Conservation (phyloP, 805 yeast genomes). For the Pichia nakasei region DNA sequence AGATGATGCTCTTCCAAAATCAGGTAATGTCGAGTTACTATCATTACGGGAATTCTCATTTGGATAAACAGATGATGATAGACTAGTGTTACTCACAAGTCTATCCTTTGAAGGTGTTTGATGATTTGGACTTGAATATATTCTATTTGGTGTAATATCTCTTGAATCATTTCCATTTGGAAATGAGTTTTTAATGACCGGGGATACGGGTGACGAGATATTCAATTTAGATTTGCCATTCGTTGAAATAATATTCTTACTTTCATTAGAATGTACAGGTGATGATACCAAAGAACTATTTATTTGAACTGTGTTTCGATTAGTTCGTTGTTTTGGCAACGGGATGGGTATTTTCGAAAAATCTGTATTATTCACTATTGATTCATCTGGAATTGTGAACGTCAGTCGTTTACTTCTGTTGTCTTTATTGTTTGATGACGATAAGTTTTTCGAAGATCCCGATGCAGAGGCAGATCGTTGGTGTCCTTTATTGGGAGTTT, state of each 20-base stretch:
- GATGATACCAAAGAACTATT: not conserved
- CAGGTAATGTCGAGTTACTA: constrained; percentile 5
- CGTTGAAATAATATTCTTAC: not conserved
- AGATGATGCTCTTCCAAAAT: constrained; percentile 4
- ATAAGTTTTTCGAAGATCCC: not conserved
- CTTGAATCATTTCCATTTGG: not conserved
- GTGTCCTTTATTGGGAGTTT: not conserved
- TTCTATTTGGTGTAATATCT: not conserved
- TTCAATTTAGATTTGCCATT: not conserved
- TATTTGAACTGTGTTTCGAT: not conserved
- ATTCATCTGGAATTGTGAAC: constrained; percentile 7
- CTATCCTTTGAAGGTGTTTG: not conserved
- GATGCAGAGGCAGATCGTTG: not conserved
- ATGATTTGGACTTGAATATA: no score
- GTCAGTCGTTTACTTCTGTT: not conserved
- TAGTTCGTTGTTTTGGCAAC: not conserved
- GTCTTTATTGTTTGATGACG: constrained; percentile 1
- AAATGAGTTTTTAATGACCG: not conserved
- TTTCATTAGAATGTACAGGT: not conserved
- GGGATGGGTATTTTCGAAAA: not conserved
- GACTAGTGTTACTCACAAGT: not conserved
- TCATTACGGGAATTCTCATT: not conserved
- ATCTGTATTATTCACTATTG: constrained; percentile 5
- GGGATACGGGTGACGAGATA: not conserved
- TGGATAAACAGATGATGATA: constrained; percentile 9